Evolutionary conservation across 106 monocot genomes (phyloP).

Genomic region (Chionographis japonica): DNA sequence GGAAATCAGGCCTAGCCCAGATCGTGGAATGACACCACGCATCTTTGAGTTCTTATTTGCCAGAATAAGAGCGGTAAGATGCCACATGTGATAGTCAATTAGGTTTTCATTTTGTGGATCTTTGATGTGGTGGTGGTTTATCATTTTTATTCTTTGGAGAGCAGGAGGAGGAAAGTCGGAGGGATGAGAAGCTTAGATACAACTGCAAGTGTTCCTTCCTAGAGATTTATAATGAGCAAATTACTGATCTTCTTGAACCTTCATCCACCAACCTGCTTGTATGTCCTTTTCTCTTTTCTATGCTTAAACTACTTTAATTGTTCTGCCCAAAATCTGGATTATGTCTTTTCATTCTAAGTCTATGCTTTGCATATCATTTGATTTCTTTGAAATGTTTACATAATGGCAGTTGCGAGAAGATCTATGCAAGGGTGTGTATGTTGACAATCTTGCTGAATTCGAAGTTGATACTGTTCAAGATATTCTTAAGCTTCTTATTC

Average conservation of each 20-base stretch:
- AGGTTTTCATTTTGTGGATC: neutral
- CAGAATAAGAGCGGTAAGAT: constrained; percentile 80
- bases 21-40: constrained; percentile 90
- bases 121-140: neutral
- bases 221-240: constrained; percentile 98
- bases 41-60: constrained; percentile 99
- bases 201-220: constrained; percentile 90
- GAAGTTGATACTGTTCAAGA: constrained; percentile 79
- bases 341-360: too few relatives aligned
- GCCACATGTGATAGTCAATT: too few relatives aligned
- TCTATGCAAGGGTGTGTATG: constrained; percentile 68
- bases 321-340: neutral
- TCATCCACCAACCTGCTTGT: constrained; percentile 85
- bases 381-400: neutral
- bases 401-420: constrained; percentile 77
- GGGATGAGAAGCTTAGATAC: constrained; percentile 87
- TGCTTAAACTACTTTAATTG: neutral
- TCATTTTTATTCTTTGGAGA: neutral
- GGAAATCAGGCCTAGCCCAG: constrained; percentile 49
- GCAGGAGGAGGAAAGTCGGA: constrained; percentile 94
- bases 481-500: constrained; percentile 72
- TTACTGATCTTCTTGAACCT: constrained; percentile 95
- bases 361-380: neutral
- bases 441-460: constrained; percentile 86
- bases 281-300: constrained; percentile 19